A percentile compares a stretch with the other conserved stretches of the same genome.
Evolutionary conservation across 2,329 filamentous ascomycete species (phyloP).

Genomic region (Calonectria leucothoes): DNA sequence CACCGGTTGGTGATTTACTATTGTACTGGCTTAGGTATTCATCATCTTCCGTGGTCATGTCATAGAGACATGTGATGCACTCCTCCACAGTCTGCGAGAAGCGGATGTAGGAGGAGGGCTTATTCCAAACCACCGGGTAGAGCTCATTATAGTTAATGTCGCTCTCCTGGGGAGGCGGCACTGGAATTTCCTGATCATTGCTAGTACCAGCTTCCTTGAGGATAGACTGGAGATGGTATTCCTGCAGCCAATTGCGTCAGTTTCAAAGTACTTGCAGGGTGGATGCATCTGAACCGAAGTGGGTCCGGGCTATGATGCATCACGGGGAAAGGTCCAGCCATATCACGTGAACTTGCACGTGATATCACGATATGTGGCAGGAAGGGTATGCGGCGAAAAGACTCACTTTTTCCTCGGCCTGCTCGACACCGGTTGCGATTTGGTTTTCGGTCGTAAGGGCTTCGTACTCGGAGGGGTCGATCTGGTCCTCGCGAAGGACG

Average conservation of each 20-base stretch:
- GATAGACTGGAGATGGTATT: constrained; percentile 94
- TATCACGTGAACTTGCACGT: constrained; percentile 63
- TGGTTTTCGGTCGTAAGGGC: constrained; percentile 83
- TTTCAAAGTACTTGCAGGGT: constrained; percentile 27
- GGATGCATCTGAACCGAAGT: background rate
- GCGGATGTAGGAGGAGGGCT: constrained; percentile 93
- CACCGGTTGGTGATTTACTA: constrained; percentile 72
- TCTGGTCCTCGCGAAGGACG: constrained; percentile 89
- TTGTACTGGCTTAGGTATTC: constrained; percentile 88
- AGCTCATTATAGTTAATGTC: constrained; percentile 87
- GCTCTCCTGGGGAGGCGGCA: constrained; percentile 73
- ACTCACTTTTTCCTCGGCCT: constrained; percentile 96
- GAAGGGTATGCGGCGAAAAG: constrained; percentile 33
- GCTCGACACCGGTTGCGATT: constrained; percentile 97
- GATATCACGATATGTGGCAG: constrained; percentile 52
- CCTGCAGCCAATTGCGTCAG: constrained; percentile 64
- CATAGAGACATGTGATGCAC: constrained; percentile 89
- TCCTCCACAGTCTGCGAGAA: constrained; percentile 99
- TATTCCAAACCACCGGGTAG: constrained; percentile 82
- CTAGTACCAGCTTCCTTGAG: constrained; percentile 67
- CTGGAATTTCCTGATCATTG: constrained; percentile 72
- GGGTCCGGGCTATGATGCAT: constrained; percentile 20
- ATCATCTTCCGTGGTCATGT: constrained; percentile 93
- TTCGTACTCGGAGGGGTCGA: constrained; percentile 89
- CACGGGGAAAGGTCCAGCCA: constrained; percentile 25